Conservation (phyloP, 2,329 filamentous ascomycete genomes). For the Orbilia ellipsospora region DNA sequence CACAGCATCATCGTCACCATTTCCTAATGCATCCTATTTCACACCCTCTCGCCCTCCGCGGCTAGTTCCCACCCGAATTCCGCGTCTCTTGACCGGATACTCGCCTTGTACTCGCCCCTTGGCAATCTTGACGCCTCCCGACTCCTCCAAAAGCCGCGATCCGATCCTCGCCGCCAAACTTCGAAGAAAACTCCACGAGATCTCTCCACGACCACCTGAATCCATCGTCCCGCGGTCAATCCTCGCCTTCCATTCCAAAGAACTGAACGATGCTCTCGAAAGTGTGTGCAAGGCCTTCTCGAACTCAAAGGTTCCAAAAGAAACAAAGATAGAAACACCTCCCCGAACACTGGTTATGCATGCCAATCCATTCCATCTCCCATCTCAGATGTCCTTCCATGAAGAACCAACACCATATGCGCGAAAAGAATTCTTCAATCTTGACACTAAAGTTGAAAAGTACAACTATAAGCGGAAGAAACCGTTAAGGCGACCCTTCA, state of each 20-base stretch:
- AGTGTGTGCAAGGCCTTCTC: slow-evolving; percentile 1
- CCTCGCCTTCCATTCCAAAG: background rate
- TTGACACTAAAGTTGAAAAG: background rate
- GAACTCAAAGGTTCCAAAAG: background rate
- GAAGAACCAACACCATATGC: background rate
- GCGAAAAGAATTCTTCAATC: background rate
- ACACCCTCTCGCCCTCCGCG: too few species aligned
- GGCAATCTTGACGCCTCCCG: background rate
- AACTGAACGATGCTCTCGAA: background rate
- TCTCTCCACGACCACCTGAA: slow-evolving; percentile 10
- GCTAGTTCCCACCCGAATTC: background rate
- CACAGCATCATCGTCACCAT: too few species aligned
- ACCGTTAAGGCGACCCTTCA: slow-evolving; percentile 9
- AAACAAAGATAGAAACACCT: background rate
- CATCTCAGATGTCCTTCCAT: slow-evolving; percentile 22
- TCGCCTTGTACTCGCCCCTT: background rate
- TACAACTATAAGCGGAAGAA: slow-evolving; percentile 11
- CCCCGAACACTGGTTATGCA: background rate
- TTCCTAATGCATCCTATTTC: too few species aligned
- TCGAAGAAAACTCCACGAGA: slow-evolving; percentile 23
- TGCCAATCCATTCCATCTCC: slow-evolving; percentile 1
- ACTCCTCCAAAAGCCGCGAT: background rate
- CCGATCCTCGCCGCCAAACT: slow-evolving; percentile 22
- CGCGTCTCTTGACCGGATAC: background rate
- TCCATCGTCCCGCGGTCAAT: background rate